phyloP scores from a whole-genome alignment of 805 yeast genomes.

The Schizosaccharomyces octosporus region DNA sequence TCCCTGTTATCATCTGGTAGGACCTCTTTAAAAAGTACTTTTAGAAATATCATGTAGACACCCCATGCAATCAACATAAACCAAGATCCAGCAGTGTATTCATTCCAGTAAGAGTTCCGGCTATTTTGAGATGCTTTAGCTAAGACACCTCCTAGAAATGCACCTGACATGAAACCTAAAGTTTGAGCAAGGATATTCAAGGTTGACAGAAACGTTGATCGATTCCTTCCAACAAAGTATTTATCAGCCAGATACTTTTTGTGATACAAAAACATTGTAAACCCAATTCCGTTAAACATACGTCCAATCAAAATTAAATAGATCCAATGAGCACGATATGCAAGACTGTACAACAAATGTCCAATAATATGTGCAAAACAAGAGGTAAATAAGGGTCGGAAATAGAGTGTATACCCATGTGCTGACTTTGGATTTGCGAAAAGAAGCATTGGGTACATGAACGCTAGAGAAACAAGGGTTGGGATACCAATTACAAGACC shows the following conservation, averaged over 20 bases:
- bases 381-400: background rate
- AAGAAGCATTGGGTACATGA: background rate
- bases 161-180: background rate
- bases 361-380: background rate
- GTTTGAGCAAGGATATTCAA: background rate
- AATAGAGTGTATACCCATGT: background rate
- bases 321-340: background rate
- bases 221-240: background rate
- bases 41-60: background rate
- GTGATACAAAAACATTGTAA: background rate
- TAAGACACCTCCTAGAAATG: background rate
- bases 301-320: constrained; percentile 2
- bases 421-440: background rate
- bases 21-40: background rate
- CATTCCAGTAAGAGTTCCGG: background rate
- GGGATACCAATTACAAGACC: constrained; percentile 1
- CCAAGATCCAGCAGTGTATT: background rate
- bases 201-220: background rate
- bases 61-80: background rate
- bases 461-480: background rate
- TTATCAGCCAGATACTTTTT: background rate
- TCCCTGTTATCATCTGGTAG: too few species aligned
- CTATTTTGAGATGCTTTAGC: background rate
- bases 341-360: background rate
- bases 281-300: background rate